A percentile compares a stretch with the other conserved stretches of the same genome.
Conservation (phyloP, 306 rosid genomes). For the Vigna hirtella region DNA sequence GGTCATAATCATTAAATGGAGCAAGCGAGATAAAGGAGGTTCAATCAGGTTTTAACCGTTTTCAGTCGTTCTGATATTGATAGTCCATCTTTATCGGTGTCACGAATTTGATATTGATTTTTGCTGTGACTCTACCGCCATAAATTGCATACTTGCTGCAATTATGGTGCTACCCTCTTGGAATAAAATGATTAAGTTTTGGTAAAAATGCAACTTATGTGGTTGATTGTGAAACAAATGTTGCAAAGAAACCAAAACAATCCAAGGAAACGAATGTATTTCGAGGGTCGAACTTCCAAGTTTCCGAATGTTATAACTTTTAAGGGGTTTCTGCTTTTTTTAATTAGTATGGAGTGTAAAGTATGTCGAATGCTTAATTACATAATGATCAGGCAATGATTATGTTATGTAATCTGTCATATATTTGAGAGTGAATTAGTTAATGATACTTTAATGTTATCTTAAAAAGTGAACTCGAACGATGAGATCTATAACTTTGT, state of each 20-base stretch:
- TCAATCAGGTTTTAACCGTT: slow-evolving; percentile 25
- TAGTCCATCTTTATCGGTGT: slow-evolving; percentile 1
- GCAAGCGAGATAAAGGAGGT: slow-evolving; percentile 29
- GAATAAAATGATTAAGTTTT: neutral
- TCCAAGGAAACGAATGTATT: neutral
- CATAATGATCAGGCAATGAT: no score
- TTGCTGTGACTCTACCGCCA: neutral
- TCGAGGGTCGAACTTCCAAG: no score
- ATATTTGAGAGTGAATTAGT: no score
- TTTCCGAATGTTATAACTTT: no score
- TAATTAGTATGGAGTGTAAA: no score
- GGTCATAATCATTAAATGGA: slow-evolving; percentile 40
- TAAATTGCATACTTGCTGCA: neutral
- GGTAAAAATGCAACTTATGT: neutral
- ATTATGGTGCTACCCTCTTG: neutral
- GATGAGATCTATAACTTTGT: no score
- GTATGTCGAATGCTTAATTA: no score
- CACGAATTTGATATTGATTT: slow-evolving; percentile 6
- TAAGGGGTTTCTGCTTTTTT: no score
- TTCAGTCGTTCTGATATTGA: slow-evolving; percentile 20
- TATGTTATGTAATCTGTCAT: no score
- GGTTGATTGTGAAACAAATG: neutral
- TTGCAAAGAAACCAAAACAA: neutral
- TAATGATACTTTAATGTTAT: no score
- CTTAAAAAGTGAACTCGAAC: no score